A percentile compares a stretch with the other conserved stretches of the same genome.
These are phyloP conservation scores for Cucumis hystrix DNA, from an alignment of 306 rosid genomes.

Conservation along the genomic window DNA sequence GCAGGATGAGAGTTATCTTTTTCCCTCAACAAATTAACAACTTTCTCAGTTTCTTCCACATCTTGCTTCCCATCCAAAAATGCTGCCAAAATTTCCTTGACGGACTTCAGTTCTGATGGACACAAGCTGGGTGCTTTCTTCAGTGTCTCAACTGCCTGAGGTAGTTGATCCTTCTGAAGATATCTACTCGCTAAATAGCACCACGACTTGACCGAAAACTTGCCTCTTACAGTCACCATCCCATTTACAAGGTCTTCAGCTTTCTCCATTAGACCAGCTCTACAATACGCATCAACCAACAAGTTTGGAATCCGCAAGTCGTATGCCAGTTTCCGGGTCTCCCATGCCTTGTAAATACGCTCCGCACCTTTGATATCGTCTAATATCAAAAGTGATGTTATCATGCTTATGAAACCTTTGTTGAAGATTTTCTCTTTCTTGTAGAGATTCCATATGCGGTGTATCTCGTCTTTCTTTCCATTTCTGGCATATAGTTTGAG, in stretches of 20 bases:
- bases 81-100: background rate
- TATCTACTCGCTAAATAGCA: background rate
- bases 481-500: background rate
- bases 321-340: background rate
- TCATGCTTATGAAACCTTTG: slow-evolving; percentile 1
- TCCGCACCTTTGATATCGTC: background rate
- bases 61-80: background rate
- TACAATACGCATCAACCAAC: background rate
- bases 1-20: background rate
- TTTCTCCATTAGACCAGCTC: background rate
- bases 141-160: background rate
- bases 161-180: background rate
- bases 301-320: slow-evolving; percentile 1
- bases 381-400: background rate
- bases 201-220: background rate
- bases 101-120: background rate
- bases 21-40: background rate
- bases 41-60: background rate
- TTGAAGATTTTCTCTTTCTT: background rate
- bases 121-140: background rate
- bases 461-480: slow-evolving; percentile 1
- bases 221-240: background rate
- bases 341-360: background rate
- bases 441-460: background rate
- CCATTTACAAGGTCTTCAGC: background rate